Conservation (phyloP, 148 eudicot species). For the Salicornia ramosissima region DNA sequence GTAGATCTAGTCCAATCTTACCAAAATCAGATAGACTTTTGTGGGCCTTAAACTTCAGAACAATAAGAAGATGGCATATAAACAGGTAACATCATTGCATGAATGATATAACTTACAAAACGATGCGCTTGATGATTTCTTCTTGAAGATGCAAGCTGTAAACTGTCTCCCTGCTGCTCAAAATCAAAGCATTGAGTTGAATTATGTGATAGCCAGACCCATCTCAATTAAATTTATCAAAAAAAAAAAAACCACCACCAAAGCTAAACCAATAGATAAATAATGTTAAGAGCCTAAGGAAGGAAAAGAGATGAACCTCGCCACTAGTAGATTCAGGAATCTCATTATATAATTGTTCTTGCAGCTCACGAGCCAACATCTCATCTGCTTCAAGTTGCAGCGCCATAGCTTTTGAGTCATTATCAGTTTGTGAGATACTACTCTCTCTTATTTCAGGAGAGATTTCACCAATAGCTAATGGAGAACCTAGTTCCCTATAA, state of each 20-base stretch:
- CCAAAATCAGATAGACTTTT: too few species aligned
- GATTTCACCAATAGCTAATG: conserved; percentile 39
- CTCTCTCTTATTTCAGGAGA: conserved; percentile 42
- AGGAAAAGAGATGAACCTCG: conserved; percentile 40
- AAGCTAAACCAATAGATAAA: background rate
- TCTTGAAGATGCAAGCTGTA: conserved; percentile 34
- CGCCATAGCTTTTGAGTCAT: conserved; percentile 47
- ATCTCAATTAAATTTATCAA: background rate
- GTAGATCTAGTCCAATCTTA: too few species aligned
- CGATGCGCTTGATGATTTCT: conserved; percentile 20
- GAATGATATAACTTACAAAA: conserved; percentile 16
- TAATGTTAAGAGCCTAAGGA: background rate
- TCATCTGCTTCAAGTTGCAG: conserved; percentile 83
- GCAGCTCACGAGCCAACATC: conserved; percentile 82
- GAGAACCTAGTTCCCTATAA: conserved; percentile 25
- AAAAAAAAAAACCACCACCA: background rate
- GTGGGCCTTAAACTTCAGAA: too few species aligned
- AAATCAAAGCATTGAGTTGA: conserved; percentile 15
- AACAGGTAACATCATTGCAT: background rate
- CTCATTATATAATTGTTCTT: conserved; percentile 87
- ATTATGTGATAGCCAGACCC: conserved; percentile 4
- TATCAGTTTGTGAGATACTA: conserved; percentile 25
- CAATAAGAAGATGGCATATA: background rate
- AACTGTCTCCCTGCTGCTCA: conserved; percentile 35
- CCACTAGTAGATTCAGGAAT: conserved; percentile 33